phyloP scores from a whole-genome alignment of 2,329 filamentous ascomycete species.

The Cercospora brassicicola region DNA sequence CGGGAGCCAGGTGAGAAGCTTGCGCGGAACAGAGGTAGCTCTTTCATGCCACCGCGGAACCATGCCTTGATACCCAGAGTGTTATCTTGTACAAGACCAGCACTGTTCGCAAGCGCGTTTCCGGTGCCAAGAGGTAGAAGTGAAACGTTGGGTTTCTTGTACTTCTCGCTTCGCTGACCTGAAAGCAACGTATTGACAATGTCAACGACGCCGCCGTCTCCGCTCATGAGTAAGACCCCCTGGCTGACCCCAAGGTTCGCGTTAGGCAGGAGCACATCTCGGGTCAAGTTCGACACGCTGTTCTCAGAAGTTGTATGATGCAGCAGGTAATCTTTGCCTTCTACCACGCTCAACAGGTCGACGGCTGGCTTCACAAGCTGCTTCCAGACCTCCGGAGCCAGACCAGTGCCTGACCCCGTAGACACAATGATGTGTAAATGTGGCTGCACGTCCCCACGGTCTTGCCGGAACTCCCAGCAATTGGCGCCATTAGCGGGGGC shows the following conservation, averaged over 20 bases:
- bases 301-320: slow-evolving; percentile 64
- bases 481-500: slow-evolving; percentile 24
- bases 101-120: slow-evolving; percentile 52
- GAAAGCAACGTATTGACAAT: slow-evolving; percentile 67
- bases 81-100: slow-evolving; percentile 40
- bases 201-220: slow-evolving; percentile 84
- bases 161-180: slow-evolving; percentile 48
- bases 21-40: slow-evolving; percentile 47
- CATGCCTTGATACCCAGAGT: slow-evolving; percentile 47
- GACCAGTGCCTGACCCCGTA: slow-evolving; percentile 46
- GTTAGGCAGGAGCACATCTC: slow-evolving; percentile 47
- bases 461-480: slow-evolving; percentile 25
- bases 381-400: slow-evolving; percentile 44
- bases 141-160: slow-evolving; percentile 56
- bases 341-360: slow-evolving; percentile 42
- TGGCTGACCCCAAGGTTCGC: slow-evolving; percentile 53
- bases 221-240: slow-evolving; percentile 75
- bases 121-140: slow-evolving; percentile 51
- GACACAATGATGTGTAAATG: slow-evolving; percentile 49
- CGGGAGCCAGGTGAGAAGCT: slow-evolving; percentile 49
- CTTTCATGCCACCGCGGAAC: slow-evolving; percentile 37
- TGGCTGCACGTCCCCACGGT: slow-evolving; percentile 12
- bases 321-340: slow-evolving; percentile 45
- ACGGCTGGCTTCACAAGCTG: slow-evolving; percentile 45
- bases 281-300: slow-evolving; percentile 66